Evolutionary conservation across 805 yeast species (phyloP), one percentile per base, ranked within the genome.

Genomic region (Wickerhamiella qilinensis): DNA sequence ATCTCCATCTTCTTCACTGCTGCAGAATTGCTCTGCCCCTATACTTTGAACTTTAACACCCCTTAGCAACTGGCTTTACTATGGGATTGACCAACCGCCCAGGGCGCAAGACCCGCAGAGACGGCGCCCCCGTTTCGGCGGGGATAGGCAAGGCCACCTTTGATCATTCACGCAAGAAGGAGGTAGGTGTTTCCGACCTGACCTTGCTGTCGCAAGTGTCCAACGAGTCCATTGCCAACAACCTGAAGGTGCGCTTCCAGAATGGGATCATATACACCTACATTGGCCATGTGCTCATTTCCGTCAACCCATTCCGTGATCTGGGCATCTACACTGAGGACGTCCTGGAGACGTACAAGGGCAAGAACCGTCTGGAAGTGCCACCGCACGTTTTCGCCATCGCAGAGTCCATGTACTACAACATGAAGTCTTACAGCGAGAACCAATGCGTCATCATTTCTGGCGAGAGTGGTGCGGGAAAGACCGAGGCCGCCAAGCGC

Each of bases 351-450:
- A 65, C 78, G 16, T 91, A 91, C 55, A 75, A 76, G 57, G 94
- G 94, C 44, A 85, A 86, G 58, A 91, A 91, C 59, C 69, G 99
- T 51, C 65, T 91, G 42, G 99, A 91, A 61, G 94, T 81, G 21
- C 93, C 97, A 15, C 99, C 99, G 3, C 99, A 91, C 60, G 98
- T 91, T 22, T 91, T 78, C 60, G 94, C 97, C 38, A 85, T 91
- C 52, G 98, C 99, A 9, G 99, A 91, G 60, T 64, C 93, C 27
- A 85, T 91, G 94, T 91, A 79, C 59, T 88, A 91, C 62, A 82
- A 88, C 57, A 70, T 91, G 76, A 86, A 86, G 59, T 79, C 94
- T 0, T 91, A 91, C 60, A 74, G 80, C 42, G 97, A 91, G 51
- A 84, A 76, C 54, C 98, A 91, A 58, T 88, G 97, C 69, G 97